Percentiles rank a stretch among this genome's conserved stretches.
Evolutionary conservation across 495 filamentous ascomycete genomes (phyloP).

Genomic region (Podospora conica): DNA sequence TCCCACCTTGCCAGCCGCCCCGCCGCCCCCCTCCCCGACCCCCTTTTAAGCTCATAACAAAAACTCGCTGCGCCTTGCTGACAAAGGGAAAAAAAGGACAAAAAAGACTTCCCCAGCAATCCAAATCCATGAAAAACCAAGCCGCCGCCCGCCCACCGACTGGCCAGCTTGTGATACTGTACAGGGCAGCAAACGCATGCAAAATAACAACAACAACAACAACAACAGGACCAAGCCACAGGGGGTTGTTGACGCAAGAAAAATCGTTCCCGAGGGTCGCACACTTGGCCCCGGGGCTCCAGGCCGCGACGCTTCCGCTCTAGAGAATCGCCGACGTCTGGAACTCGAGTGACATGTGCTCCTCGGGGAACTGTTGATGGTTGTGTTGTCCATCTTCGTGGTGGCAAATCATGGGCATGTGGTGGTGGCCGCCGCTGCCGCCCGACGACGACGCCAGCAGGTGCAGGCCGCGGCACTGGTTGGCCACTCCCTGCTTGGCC

Average conservation of each 20-base stretch:
- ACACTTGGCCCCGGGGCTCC: neutral
- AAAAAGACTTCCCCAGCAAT: neutral
- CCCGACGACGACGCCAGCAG: constrained; percentile 18
- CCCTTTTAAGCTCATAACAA: neutral
- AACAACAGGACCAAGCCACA: neutral
- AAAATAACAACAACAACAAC: neutral
- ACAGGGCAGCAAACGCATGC: constrained; percentile 5
- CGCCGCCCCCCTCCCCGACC: neutral
- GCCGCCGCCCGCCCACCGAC: neutral
- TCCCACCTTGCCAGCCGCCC: neutral
- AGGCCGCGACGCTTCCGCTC: neutral
- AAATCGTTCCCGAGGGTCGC: neutral
- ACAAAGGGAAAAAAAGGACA: constrained; percentile 1
- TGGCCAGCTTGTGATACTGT: constrained; percentile 1
- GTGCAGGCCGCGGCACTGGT: constrained; percentile 26
- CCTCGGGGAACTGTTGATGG: constrained; percentile 6
- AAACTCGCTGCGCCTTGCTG: constrained; percentile 11
- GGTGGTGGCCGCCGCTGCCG: constrained; percentile 16
- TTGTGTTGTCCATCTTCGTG: constrained; percentile 7
- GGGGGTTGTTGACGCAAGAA: constrained; percentile 1
- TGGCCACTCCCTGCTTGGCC: constrained; percentile 27
- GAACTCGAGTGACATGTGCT: constrained; percentile 21
- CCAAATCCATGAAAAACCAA: neutral
- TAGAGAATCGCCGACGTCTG: constrained; percentile 21
- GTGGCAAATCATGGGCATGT: constrained; percentile 8